These are phyloP conservation scores for Brassica hybrid DNA, from an alignment of 441 rosid species.

Conservation along the genomic window DNA sequence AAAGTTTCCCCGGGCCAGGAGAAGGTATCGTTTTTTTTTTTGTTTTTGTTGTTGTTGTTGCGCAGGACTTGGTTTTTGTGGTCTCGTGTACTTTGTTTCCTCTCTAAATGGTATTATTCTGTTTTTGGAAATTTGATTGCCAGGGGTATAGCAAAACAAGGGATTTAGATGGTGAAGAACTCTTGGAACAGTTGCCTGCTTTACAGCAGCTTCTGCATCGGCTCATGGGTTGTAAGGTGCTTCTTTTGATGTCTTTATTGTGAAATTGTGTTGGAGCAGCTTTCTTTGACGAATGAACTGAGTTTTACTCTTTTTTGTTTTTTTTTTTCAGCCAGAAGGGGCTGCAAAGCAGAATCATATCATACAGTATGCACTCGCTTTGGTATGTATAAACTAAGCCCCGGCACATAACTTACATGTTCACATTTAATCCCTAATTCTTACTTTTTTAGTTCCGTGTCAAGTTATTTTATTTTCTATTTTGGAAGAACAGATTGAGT, in stretches of 20 bases:
- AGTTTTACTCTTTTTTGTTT: slow-evolving; percentile 21
- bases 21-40: slow-evolving; percentile 52
- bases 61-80: background rate
- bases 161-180: slow-evolving; percentile 79
- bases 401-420: background rate
- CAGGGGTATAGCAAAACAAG: slow-evolving; percentile 94
- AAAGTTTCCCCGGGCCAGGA: slow-evolving; percentile 79
- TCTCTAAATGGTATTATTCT: slow-evolving; percentile 13
- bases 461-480: background rate
- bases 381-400: slow-evolving; percentile 51
- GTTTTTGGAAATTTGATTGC: slow-evolving; percentile 27
- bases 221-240: slow-evolving; percentile 92
- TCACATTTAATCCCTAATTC: background rate
- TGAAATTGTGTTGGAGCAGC: slow-evolving; percentile 17
- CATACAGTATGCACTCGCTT: slow-evolving; percentile 91
- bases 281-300: slow-evolving; percentile 15
- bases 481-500: slow-evolving; percentile 13
- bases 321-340: slow-evolving; percentile 81
- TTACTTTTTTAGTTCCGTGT: background rate
- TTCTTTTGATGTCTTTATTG: background rate
- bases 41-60: background rate
- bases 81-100: background rate
- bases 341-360: slow-evolving; percentile 80
- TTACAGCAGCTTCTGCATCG: slow-evolving; percentile 87
- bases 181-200: slow-evolving; percentile 89